Evolutionary conservation across 495 filamentous ascomycete species (phyloP), one percentile per base, ranked within the genome.

Genomic region (Penicillium salamii): DNA sequence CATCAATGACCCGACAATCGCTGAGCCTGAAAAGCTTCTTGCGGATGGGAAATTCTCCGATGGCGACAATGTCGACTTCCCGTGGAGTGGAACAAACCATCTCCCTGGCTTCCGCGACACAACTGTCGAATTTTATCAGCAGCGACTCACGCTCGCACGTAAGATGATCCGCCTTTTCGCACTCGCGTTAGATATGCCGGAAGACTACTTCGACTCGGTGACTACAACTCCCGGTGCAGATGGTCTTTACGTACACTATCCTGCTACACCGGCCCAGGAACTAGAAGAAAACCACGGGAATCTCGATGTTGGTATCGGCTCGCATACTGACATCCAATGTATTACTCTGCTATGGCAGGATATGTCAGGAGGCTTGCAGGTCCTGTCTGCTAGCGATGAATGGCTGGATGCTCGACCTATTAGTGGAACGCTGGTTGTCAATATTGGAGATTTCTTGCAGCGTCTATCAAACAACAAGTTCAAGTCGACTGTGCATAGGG

Each of bases 391-490:
- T n/a, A 61, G 70, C 15, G 77, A 76, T 7, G 72, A 75, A 46
- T 83, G 78, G 80, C 58, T 84, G 13, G 74, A 75, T 54, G 80
- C 69, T 7, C 40, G 65, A n/a, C 82, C 81, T 0, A 66, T 83
- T 17, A 57, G 74, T 34, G 80, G 79, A 12, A 80, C 81, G 0
- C 61, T 83, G 11, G 83, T 86, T 3, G 80, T 88, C 28, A 87
- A 87, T 61, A 79, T 88, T 46, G 83, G 81, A 0, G 83, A 85
- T 55, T 81, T 83, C 54, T 68, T 86, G 68, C 77, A 81, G 71
- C 67, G 81, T 8, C 70, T 83, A 42, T 83, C 77, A 20, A 87
- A 86, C 53, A 77, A 81, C 56, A 59, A 66, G 43, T 82, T 83
- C 51, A 78, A 77, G 54, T 81, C 77, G 7, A 85, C 79, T 0